phyloP scores from a whole-genome alignment of 305 asterid species.

The Ajuga reptans region DNA sequence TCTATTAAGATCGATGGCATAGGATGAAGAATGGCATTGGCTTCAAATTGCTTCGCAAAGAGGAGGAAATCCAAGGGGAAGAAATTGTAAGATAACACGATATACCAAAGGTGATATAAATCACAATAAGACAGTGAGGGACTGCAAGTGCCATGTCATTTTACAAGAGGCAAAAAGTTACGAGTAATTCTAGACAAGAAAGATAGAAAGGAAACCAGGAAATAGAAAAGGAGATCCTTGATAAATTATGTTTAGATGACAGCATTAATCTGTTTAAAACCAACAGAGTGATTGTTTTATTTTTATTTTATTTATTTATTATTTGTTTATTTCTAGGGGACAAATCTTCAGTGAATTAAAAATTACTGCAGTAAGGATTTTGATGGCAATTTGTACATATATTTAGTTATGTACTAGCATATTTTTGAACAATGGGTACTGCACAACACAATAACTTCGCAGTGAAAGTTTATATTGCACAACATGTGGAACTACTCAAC shows the following conservation, averaged over 20 bases:
- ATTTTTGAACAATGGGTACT: neutral
- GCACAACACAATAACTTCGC: slow-evolving; percentile 4
- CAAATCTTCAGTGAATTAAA: neutral
- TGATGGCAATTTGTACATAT: neutral
- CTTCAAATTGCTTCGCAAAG: slow-evolving; percentile 6
- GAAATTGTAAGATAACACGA: neutral
- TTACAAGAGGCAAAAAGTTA: slow-evolving; percentile 1
- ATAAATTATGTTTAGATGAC: neutral
- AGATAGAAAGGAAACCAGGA: neutral
- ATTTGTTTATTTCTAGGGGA: neutral
- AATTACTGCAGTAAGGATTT: neutral
- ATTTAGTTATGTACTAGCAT: neutral
- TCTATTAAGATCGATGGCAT: neutral
- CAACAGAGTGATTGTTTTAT: neutral
- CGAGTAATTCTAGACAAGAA: neutral
- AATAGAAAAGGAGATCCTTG: neutral
- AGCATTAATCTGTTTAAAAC: neutral
- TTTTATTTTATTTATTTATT: neutral
- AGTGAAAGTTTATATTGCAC: slow-evolving; percentile 14
- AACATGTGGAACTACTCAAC: neutral
- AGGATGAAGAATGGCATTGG: neutral
- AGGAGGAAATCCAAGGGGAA: slow-evolving; percentile 3
- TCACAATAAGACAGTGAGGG: neutral
- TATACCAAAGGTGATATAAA: neutral
- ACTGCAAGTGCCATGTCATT: slow-evolving; percentile 4